Conservation (phyloP, 345 rosid genomes). For the Moringa oleifera region DNA sequence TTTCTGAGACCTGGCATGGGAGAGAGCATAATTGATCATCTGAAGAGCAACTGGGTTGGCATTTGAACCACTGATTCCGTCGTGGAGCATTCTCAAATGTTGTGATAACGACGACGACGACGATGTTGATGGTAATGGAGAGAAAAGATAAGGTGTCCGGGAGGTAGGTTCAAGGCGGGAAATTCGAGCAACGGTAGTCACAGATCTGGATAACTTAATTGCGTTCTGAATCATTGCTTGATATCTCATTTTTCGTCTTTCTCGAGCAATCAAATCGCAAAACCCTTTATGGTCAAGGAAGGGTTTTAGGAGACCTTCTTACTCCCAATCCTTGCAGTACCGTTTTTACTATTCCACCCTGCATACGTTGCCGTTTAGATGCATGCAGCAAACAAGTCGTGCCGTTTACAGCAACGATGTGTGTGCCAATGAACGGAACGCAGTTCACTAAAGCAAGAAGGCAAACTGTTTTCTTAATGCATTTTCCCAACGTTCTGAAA, state of each 20-base stretch:
- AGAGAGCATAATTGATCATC: constrained; percentile 86
- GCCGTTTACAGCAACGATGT: too few species aligned
- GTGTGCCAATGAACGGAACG: too few species aligned
- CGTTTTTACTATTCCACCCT: too few species aligned
- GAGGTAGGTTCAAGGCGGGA: constrained; percentile 9
- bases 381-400: too few species aligned
- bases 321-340: too few species aligned
- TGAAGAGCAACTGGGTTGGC: constrained; percentile 69
- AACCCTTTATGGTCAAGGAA: constrained; percentile 1
- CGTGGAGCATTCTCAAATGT: constrained; percentile 52
- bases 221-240: constrained; percentile 41
- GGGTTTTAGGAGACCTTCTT: constrained; percentile 11
- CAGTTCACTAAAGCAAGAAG: too few species aligned
- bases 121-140: constrained; percentile 10
- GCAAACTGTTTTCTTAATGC: too few species aligned
- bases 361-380: too few species aligned
- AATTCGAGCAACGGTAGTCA: constrained; percentile 15
- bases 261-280: background rate
- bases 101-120: constrained; percentile 23
- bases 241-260: constrained; percentile 4
- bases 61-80: constrained; percentile 31
- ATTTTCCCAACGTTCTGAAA: too few species aligned
- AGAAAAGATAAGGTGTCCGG: constrained; percentile 9
- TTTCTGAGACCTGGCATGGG: constrained; percentile 59
- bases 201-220: constrained; percentile 29